Base-by-base conservation (phyloP, 169 alveolate genomes). In the Plasmodium malariae region DNA sequence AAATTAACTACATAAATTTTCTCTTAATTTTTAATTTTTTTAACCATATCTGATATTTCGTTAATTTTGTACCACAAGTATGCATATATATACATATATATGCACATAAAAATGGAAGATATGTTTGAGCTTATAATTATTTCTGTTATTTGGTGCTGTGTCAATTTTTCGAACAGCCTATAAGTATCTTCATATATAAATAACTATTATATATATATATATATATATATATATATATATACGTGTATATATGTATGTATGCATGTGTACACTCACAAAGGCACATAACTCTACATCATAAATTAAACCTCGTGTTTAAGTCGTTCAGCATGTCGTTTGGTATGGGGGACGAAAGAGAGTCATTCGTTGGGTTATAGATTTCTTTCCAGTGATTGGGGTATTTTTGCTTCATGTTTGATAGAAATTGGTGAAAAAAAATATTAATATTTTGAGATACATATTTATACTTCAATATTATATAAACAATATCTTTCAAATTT, bases 311-410 rank as follows among this genome's bases (percentile, higher is more conserved):
- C 17, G 83, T 34, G 71, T 49, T 54, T 72, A 83, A 67, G 36
- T 83, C 91, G 59, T 40, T 83, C 43, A 83, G 32, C 91, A 83
- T 83, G 32, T 83, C 91, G 37, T 0, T 19, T 37, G 91, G 91
- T n/a, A 83, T 83, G 3, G 91, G 91, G 19, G 91, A 83, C 17
- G 91, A 83, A 26, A 32, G 65, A 21, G 80, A 28, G 32, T 67
- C 83, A 26, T 40, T 55, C 12, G 60, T 49, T 68, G 78, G 69
- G 49, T 34, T 65, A 49, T 83, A 83, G 4, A 83, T 67, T 48
- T 70, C 85, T 40, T 83, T 83, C 91, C 91, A 83, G 5, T 83
- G 83, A 30, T 68, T 83, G 19, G 91, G 91, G 60, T 83, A 83
- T 57, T 83, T 83, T 30, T 83, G 85, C 43, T 83, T 83, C 83